phyloP scores from a whole-genome alignment of 768 basidiomycete species.

The Tricholoma bakamatsutake region DNA sequence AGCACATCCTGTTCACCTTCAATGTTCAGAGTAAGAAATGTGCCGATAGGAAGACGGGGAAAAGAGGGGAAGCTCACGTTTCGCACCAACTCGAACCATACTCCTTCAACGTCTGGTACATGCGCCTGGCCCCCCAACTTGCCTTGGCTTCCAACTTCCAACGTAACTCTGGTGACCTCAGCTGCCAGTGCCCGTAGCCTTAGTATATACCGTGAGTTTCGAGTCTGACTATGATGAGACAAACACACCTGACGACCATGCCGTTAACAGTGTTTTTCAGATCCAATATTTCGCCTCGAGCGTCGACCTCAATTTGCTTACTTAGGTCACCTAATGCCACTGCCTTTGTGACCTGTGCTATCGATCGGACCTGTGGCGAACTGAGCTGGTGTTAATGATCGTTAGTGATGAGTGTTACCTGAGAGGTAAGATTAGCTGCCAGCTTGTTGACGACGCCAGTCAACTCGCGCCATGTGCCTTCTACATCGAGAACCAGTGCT shows the following conservation, averaged over 20 bases:
- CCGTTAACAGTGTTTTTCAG: conserved; percentile 63
- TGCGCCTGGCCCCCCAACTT: conserved; percentile 85
- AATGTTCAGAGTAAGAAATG: conserved; percentile 41
- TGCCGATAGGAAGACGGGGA: conserved; percentile 47
- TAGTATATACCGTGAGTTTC: conserved; percentile 8
- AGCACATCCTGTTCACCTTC: conserved; percentile 76
- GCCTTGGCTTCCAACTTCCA: conserved; percentile 85
- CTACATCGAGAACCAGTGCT: conserved; percentile 80
- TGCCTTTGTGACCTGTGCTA: conserved; percentile 89
- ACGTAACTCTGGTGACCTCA: conserved; percentile 79
- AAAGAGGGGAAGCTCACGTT: conserved; percentile 16
- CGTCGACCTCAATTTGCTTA: conserved; percentile 90
- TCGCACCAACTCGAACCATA: conserved; percentile 2
- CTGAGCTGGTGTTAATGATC: neutral
- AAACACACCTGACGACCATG: conserved; percentile 29
- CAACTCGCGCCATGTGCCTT: conserved; percentile 86
- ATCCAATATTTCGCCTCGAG: conserved; percentile 84
- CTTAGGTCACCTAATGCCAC: conserved; percentile 87
- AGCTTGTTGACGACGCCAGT: conserved; percentile 81
- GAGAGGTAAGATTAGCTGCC: conserved; percentile 73
- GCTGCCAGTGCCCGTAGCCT: conserved; percentile 58
- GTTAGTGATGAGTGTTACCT: conserved; percentile 28
- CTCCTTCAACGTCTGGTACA: conserved; percentile 85
- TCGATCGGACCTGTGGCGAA: conserved; percentile 58
- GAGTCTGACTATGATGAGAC: neutral